phyloP scores from a whole-genome alignment of 441 rosid genomes.

The Heliophila coronopifolia region DNA sequence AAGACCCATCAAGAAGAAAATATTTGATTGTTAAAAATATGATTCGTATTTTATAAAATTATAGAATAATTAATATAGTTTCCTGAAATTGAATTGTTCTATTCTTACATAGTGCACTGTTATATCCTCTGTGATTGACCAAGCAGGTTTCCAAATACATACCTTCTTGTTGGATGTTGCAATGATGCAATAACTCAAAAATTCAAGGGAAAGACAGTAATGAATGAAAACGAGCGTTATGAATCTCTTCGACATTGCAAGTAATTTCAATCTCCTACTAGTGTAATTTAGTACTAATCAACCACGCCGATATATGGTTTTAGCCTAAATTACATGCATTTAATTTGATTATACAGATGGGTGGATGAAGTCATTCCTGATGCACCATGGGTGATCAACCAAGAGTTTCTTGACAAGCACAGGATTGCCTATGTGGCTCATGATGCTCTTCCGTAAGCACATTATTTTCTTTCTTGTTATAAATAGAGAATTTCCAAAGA shows the following conservation, averaged over 20 bases:
- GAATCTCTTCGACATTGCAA: slow-evolving; percentile 94
- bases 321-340: no score
- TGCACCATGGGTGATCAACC: slow-evolving; percentile 87
- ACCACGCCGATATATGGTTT: no score
- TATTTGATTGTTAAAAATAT: no score
- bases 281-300: no score
- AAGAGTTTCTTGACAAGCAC: slow-evolving; percentile 74
- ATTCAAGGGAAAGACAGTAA: slow-evolving; percentile 84
- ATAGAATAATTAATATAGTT: no score
- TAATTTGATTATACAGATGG: slow-evolving; percentile 75
- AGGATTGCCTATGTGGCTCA: slow-evolving; percentile 82
- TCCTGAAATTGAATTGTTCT: no score
- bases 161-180: slow-evolving; percentile 80
- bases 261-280: slow-evolving; percentile 29
- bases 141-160: slow-evolving; percentile 75
- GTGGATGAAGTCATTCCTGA: slow-evolving; percentile 90
- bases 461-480: no score
- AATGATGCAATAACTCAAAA: slow-evolving; percentile 72
- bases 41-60: no score
- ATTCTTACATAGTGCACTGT: no score
- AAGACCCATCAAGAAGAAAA: no score
- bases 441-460: slow-evolving; percentile 80
- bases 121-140: no score
- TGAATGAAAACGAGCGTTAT: slow-evolving; percentile 73
- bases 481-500: no score